Base-by-base conservation (phyloP, 31 red algal genomes). In the Asparagopsis taxiformis region DNA sequence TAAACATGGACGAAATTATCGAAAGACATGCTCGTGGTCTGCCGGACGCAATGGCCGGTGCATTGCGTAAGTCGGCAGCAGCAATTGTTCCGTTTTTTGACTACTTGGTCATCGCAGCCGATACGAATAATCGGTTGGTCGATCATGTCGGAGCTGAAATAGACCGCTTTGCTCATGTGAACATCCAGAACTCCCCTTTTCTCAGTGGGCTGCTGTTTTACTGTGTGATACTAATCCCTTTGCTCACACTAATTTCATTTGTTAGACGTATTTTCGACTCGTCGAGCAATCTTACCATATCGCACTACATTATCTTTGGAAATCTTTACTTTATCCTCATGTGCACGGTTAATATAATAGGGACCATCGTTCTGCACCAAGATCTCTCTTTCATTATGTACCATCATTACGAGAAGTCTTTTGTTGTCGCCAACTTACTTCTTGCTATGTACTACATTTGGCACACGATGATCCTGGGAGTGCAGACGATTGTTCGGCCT, bases 71-170 rank as follows among this genome's bases (percentile, higher is more conserved):
- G 49, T 71, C 65, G 2, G 86, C 86, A 1, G 86, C 75, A 29
- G 86, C 60, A 0, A 32, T 90, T 13, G 51, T 63, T 29, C 86
- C 86, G 13, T 90, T 90, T 58, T 80, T 90, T 50, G 86, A 90
- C 41, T 80, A 79, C 34, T 57, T 90, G 13, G 58, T 75, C 44
- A 74, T 90, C 22, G 86, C 86, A 24, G 86, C 86, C 17, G 86
- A 90, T 51, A 90, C 86, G 17, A 90, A 90, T 53, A 79, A 90
- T 54, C 76, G 86, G 19, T 60, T 90, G 39, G 86, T 90, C 19
- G 86, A 81, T 46, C 86, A 90, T 46, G 75, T 90, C 51, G 86
- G 86, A 32, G 52, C 86, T 2, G 86, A 90, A 44, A 90, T 90
- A 37, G 86, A 90, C 70, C 74, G 70, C 48, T 80, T 68, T 49